Evolutionary conservation across 768 basidiomycete species (phyloP), one percentile per base, ranked within the genome.

Genomic region (Galerina marginata): DNA sequence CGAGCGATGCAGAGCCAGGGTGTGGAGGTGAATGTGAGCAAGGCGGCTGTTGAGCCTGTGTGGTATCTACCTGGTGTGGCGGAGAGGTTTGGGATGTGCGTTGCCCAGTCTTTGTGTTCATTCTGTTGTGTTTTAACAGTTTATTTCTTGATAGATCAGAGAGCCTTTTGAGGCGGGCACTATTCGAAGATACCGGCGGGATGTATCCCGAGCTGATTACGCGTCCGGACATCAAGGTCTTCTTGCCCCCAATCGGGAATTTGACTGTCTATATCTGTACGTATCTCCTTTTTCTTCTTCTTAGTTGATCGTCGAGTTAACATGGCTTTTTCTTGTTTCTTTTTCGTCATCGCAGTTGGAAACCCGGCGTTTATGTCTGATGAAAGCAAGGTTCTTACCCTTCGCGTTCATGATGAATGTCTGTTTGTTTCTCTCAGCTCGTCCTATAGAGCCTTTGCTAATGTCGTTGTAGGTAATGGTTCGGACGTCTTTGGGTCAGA

Each of bases 141-240:
- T n/a, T n/a, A 2, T 38, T 20, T 10, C 5, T 11, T 11, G 48
- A 36, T 69, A 93, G 91, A 50, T 91, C 92, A 0, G 96, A 99
- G 73, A 83, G 80, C 15, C 75, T 94, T 0, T 84, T 99, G 2
- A 87, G 96, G 16, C 83, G 96, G n/a, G 90, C 93, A 0, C 80
- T 99, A 39, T 99, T 98, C 65, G 96, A 99, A 72, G 96, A 97
- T 64, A 96, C 94, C 0, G 95, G 93, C 66, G 94, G 95, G 69
- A 94, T 93, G 91, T 95, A 93, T 72, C 95, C 96, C 2, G 96
- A 99, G 68, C 84, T 99, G 33, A 89, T 99, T 69, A 98, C 96
- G 6, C 87, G 95, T 20, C 92, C 95, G 0, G 96, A 98, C 69
- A 90, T 99, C 80, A 96, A 96, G 72, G 85, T 95, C 20, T 98